Evolutionary conservation across 2,329 filamentous ascomycete species (phyloP), one percentile per base, ranked within the genome.

Genomic region (Ceratocystis harringtonii): DNA sequence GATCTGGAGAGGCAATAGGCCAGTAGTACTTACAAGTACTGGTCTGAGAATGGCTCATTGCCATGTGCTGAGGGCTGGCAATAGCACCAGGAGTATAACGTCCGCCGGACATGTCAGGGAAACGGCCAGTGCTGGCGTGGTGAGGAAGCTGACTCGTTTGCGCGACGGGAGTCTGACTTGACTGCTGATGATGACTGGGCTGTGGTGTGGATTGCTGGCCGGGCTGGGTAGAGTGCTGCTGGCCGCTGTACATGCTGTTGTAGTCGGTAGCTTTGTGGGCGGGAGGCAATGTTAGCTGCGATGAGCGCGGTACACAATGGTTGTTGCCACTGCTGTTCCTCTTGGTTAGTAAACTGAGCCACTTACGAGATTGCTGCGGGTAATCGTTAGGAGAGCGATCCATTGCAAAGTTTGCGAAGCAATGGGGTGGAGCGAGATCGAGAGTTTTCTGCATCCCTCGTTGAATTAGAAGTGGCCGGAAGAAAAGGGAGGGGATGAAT

Each of bases 331-430:
- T 57, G 52, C 15, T 57, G 15, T 17, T 7, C 12, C 30, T 30
- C 45, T 50, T 50, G 45, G 45, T 57, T 57, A 57, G 52, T 30
- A 57, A 57, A 28, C 36, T 57, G 22, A 6, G 19, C 3, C 22
- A 57, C 58, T 61, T 44, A 61, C 58, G 58, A 44, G 58, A 57
- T 57, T 57, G 52, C 15, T 57, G 52, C 10, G 52, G 52, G 30
- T 57, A 57, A 57, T 57, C 52, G 52, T 57, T 30, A 30, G 52
- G 52, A 57, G 52, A 57, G 28, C 52, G 52, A 22, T 57, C 52
- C 52, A 57, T 61, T 25, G 17, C 43, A 30, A 61, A 30, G 32
- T 30, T 61, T 61, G n/a, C 22, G 41, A 12, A 32, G 15, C 28
- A 61, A 19, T 41, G 32, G 32, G 41, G 17, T 12, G 30, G 25